phyloP scores from a whole-genome alignment of 179 eudicot species.

The Heliamphora pulchella region DNA sequence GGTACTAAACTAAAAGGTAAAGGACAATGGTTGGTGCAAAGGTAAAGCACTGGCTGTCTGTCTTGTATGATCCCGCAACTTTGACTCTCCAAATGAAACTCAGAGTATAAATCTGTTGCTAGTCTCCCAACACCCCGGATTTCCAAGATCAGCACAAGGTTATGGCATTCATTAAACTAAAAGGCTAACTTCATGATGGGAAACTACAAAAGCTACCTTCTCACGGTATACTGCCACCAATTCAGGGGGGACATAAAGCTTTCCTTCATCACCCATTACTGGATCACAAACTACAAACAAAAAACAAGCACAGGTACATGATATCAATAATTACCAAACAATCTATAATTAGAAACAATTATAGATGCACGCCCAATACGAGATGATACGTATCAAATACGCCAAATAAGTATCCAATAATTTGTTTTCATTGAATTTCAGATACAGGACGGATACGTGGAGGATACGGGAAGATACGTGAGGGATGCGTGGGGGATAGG shows the following conservation, averaged over 20 bases:
- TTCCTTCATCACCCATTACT: conserved; percentile 96
- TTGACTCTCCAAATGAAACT: not conserved
- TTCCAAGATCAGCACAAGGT: not conserved
- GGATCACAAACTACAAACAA: conserved; percentile 80
- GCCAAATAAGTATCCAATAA: too few species aligned
- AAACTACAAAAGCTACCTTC: conserved; percentile 37
- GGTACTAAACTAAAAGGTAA: not conserved
- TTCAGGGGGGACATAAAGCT: conserved; percentile 90
- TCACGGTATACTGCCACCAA: conserved; percentile 75
- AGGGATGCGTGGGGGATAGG: too few species aligned
- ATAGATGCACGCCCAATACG: too few species aligned
- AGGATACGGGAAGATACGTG: too few species aligned
- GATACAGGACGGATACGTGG: too few species aligned
- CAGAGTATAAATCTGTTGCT: not conserved
- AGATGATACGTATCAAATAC: too few species aligned
- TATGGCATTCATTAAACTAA: not conserved
- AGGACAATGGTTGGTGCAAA: not conserved
- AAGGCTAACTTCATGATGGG: conserved; percentile 5
- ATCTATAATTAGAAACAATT: not conserved
- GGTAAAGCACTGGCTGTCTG: not conserved
- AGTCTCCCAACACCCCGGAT: not conserved
- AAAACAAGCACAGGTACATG: not conserved
- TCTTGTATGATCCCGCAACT: not conserved
- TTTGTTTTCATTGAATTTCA: too few species aligned
- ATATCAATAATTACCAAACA: conserved; percentile 6